Conservation (phyloP, 768 basidiomycete genomes). For the Galerina sulciceps region DNA sequence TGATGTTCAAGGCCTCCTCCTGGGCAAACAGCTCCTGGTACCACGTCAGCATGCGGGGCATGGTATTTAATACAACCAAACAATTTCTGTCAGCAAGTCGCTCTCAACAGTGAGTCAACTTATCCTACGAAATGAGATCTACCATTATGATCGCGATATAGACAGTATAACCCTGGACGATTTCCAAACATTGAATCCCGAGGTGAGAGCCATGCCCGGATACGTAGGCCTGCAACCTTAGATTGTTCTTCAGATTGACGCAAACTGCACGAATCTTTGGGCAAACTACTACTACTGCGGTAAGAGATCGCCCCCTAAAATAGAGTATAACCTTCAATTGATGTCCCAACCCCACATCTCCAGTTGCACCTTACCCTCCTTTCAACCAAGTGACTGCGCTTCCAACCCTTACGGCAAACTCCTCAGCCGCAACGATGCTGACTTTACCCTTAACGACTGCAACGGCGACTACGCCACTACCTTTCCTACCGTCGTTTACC, state of each 20-base stretch:
- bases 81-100: slow-evolving; percentile 4
- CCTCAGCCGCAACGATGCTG: neutral
- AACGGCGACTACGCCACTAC: neutral
- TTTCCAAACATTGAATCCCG: slow-evolving; percentile 1
- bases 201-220: neutral
- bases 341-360: neutral
- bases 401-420: slow-evolving; percentile 2
- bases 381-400: neutral
- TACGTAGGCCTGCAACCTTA: neutral
- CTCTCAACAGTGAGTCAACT: neutral
- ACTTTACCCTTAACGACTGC: neutral
- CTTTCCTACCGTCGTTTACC: neutral
- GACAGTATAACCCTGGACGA: slow-evolving; percentile 1
- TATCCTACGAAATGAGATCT: too few relatives aligned
- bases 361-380: slow-evolving; percentile 10
- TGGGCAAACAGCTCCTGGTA: neutral
- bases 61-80: slow-evolving; percentile 6
- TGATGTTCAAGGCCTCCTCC: neutral
- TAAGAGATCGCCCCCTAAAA: neutral
- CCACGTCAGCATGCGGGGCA: slow-evolving; percentile 7
- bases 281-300: slow-evolving; percentile 4
- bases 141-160: neutral
- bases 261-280: slow-evolving; percentile 10
- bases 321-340: neutral
- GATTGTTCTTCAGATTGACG: neutral